Percentiles rank a stretch among this genome's conserved stretches.
Conservation (phyloP, 2,329 filamentous ascomycete genomes). For the Ophiosphaerella herpotricha region DNA sequence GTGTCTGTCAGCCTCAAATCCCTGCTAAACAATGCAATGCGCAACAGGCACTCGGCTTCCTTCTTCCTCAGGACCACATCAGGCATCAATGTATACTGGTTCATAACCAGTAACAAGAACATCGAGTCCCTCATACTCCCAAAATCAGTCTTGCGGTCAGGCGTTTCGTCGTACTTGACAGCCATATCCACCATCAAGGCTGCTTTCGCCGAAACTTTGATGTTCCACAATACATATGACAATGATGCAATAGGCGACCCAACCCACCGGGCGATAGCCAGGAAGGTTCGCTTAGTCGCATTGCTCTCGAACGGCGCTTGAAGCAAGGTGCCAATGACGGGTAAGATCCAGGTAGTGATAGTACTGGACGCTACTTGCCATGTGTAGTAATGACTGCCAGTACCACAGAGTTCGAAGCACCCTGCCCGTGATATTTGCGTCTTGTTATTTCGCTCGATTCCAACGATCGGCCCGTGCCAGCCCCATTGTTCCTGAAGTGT, state of each 20-base stretch:
- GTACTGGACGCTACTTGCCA: conserved; percentile 40
- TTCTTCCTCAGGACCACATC: conserved; percentile 26
- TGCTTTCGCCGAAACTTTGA: conserved; percentile 46
- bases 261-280: conserved; percentile 45
- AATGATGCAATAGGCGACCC: conserved; percentile 46
- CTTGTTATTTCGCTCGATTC: conserved; percentile 7
- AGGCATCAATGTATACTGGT: conserved; percentile 50
- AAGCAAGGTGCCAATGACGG: conserved; percentile 45
- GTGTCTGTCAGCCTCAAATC: conserved; percentile 39
- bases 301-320: conserved; percentile 52
- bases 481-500: conserved; percentile 17
- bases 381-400: conserved; percentile 35
- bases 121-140: conserved; percentile 50
- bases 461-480: conserved; percentile 24
- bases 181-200: conserved; percentile 49
- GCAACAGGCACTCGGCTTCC: conserved; percentile 46
- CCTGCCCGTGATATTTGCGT: conserved; percentile 41
- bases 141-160: conserved; percentile 39
- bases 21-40: conserved; percentile 49
- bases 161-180: conserved; percentile 34
- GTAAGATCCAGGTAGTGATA: conserved; percentile 50
- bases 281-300: conserved; percentile 39
- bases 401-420: conserved; percentile 42
- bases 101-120: conserved; percentile 52
- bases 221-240: conserved; percentile 48